Base-by-base conservation (phyloP, 2,329 filamentous ascomycete species). In the Talaromyces marneffei region DNA sequence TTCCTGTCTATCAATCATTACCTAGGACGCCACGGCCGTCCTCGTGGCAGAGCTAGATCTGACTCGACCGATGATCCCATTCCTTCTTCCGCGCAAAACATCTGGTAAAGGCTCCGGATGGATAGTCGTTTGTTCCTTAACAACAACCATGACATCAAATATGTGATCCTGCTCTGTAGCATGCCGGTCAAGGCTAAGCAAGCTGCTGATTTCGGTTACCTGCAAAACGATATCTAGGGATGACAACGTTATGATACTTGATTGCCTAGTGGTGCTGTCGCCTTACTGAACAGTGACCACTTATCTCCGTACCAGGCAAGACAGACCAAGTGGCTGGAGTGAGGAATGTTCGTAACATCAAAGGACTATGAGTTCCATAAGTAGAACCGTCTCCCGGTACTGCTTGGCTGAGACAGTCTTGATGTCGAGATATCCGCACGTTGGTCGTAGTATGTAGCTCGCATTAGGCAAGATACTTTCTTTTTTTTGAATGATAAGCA, bases 291-390 rank as follows among this genome's bases (percentile, higher is more conserved):
- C 14, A 48, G 44, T 33, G 8, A 20, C 46, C 46, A 2, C 48
- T 52, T 35, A 52, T 52, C 29, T 52, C 20, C 10, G 27, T 16
- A 16, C 14, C 48, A 25, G 20, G n/a, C 31, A n/a, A 27, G 29
- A 20, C 25, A 33, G n/a, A 29, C 25, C 52, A 18, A 39, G 52
- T 25, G 23, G 52, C 52, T 55, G 52, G 52, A 37, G 20, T 27
- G 52, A 59, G 25, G 57, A 59, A 59, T 59, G 46, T 59, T 50
- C 20, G 18, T 59, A 35, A 59, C 57, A 46, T 59, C 57, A 59
- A 53, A 53, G 14, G 40, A 10, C 8, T 52, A 18, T n/a, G 27
- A 12, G 27, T 16, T 16, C n/a, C 4, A n/a, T n/a, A n/a, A n/a
- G 8, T 50, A 33, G n/a, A 16, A 50, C 23, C 23, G 39, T 42